Conservation (phyloP, 2,329 filamentous ascomycete species). For the Exserohilum rostratum region DNA sequence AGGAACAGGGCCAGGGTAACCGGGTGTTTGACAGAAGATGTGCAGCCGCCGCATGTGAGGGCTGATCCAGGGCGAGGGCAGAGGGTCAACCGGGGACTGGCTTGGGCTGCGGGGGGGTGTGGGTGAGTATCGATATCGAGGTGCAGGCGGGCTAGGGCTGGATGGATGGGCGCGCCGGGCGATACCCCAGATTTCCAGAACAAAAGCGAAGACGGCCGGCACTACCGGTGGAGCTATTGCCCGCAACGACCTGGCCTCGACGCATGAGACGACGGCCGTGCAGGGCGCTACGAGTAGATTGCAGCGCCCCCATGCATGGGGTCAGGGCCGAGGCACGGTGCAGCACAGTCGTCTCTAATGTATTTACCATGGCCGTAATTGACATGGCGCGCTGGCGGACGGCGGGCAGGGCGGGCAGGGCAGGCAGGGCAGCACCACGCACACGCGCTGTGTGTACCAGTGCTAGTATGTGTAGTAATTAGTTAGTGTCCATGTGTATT, state of each 20-base stretch:
- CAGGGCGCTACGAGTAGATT: conserved; percentile 26
- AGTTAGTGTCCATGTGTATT: too few species aligned
- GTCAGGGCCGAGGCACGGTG: conserved; percentile 24
- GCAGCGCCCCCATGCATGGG: conserved; percentile 11
- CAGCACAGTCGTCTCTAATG: not conserved
- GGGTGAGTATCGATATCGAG: not conserved
- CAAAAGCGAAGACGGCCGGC: conserved; percentile 27
- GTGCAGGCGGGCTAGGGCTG: not conserved
- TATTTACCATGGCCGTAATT: too few species aligned
- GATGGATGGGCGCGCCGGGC: conserved; percentile 32
- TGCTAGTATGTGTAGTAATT: too few species aligned
- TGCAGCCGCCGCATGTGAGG: too few species aligned
- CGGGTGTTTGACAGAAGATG: too few species aligned
- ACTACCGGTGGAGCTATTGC: conserved; percentile 24
- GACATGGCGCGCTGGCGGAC: too few species aligned
- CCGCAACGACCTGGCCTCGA: conserved; percentile 7
- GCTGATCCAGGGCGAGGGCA: not conserved
- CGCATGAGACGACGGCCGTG: conserved; percentile 33
- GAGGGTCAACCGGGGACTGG: too few species aligned
- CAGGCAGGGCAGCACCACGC: too few species aligned
- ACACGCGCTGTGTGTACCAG: too few species aligned
- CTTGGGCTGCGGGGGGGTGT: too few species aligned
- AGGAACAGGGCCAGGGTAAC: too few species aligned
- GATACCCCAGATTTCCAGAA: conserved; percentile 44
- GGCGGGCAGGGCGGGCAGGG: too few species aligned